phyloP scores from a whole-genome alignment of 75 land plant genomes.

The Picea sitchensis region DNA sequence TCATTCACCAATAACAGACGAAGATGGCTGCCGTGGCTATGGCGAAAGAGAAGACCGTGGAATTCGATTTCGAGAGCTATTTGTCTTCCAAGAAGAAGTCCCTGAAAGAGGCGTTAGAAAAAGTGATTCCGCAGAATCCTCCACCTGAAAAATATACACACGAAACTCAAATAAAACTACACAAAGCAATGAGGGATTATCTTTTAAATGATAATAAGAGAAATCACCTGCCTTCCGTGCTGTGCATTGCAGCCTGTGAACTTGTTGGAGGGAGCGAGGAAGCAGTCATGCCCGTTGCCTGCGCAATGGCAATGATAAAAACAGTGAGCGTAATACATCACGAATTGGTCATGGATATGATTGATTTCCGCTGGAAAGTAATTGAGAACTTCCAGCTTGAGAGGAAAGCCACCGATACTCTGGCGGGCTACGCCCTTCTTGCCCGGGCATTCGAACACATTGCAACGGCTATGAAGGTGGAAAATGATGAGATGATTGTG shows the following conservation, averaged over 20 bases:
- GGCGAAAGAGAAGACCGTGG: no score
- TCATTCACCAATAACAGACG: no score
- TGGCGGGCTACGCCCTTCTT: constrained; percentile 19
- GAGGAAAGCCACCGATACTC: constrained; percentile 14
- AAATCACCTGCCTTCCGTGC: background rate
- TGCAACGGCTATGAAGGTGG: constrained; percentile 11
- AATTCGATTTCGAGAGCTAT: no score
- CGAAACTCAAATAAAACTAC: no score
- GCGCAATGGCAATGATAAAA: constrained; percentile 25
- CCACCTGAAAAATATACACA: no score
- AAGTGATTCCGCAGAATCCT: no score
- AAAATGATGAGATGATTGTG: constrained; percentile 11
- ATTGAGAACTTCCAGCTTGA: constrained; percentile 11
- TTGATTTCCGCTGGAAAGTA: constrained; percentile 12
- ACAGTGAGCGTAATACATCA: constrained; percentile 27
- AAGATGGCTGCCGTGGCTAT: no score
- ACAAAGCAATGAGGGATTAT: no score
- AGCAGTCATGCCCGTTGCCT: constrained; percentile 20
- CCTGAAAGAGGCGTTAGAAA: no score
- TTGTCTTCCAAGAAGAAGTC: no score
- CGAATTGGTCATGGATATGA: constrained; percentile 21
- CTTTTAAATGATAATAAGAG: no score
- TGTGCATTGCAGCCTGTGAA: constrained; percentile 1
- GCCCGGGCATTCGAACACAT: constrained; percentile 22
- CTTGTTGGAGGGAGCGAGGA: constrained; percentile 16